Conservation (phyloP, 805 yeast species). For the Dipodascopsis tothii region DNA sequence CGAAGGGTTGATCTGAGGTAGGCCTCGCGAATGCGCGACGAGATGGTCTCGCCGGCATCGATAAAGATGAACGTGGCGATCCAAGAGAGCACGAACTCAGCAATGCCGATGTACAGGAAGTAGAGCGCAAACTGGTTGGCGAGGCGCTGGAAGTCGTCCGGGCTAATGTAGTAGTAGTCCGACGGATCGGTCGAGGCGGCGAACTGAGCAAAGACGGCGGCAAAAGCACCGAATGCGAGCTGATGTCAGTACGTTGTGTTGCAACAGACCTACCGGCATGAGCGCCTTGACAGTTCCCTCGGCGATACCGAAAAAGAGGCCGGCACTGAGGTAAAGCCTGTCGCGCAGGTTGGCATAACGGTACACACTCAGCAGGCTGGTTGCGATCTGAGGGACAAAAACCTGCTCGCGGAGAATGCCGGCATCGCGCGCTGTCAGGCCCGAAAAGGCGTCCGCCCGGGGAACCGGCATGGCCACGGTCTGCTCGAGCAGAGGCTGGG, state of each 20-base stretch:
- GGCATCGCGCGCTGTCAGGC: constrained; percentile 30
- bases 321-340: neutral
- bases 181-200: constrained; percentile 21
- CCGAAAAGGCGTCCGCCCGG: constrained; percentile 27
- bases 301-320: neutral
- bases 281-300: constrained; percentile 37
- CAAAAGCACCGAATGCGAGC: constrained; percentile 35
- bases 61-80: constrained; percentile 34
- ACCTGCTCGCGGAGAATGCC: constrained; percentile 32
- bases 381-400: constrained; percentile 21
- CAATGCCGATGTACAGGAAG: constrained; percentile 38
- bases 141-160: constrained; percentile 30
- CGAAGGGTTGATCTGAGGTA: constrained; percentile 27
- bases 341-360: constrained; percentile 31
- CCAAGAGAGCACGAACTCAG: constrained; percentile 24
- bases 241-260: no score
- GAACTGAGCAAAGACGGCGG: constrained; percentile 33
- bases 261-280: constrained; percentile 8
- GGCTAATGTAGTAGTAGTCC: constrained; percentile 1
- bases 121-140: constrained; percentile 35
- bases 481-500: no score
- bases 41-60: constrained; percentile 36
- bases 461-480: no score
- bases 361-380: constrained; percentile 29
- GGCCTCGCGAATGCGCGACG: constrained; percentile 30